These are phyloP conservation scores for Noccaea bulbosa DNA, from an alignment of 345 rosid genomes.

Conservation along the genomic window DNA sequence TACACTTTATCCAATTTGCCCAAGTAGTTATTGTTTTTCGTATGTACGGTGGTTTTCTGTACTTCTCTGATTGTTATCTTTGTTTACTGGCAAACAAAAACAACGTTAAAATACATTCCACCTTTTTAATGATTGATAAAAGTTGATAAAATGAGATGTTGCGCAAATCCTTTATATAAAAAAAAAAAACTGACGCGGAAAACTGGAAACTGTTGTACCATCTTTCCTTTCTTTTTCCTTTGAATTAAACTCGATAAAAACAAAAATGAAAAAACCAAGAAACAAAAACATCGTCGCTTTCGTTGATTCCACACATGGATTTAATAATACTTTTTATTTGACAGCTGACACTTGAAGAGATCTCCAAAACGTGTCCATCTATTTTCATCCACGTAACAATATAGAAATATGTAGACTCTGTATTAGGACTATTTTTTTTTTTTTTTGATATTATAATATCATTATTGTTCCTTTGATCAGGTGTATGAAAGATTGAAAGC, in stretches of 20 bases:
- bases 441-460: conserved; percentile 26
- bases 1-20: too few species aligned
- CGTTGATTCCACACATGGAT: background rate
- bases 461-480: background rate
- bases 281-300: background rate
- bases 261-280: too few species aligned
- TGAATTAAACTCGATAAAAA: too few species aligned
- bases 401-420: background rate
- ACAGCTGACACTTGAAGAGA: background rate
- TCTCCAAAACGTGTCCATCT: conserved; percentile 3
- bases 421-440: background rate
- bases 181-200: background rate
- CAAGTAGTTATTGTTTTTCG: background rate
- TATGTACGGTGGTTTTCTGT: background rate
- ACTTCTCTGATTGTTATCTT: background rate
- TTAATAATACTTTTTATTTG: background rate
- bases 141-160: too few species aligned
- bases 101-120: background rate
- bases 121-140: background rate
- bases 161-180: too few species aligned
- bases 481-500: background rate
- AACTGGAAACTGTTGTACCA: background rate
- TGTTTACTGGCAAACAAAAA: background rate
- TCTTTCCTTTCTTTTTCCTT: background rate
- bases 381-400: background rate